phyloP scores from a whole-genome alignment of 73 alveolate species.

The Paraurostyla sp. region DNA sequence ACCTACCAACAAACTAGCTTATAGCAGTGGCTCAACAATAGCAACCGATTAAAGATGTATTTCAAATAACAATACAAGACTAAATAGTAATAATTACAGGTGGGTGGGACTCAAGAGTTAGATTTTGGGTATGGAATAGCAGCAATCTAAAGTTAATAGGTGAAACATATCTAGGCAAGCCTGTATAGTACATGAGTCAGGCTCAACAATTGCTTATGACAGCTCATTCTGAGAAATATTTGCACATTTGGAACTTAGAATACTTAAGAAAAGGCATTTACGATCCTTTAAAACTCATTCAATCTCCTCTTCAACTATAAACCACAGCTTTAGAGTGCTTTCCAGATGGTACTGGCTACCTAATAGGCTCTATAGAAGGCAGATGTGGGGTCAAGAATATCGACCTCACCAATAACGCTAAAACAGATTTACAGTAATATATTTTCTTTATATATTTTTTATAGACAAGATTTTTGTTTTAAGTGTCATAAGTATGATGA shows the following conservation, averaged over 20 bases:
- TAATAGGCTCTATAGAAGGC: conserved; percentile 95
- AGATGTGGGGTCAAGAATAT: conserved; percentile 92
- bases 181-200: conserved; percentile 64
- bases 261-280: conserved; percentile 10
- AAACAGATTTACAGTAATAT: no score
- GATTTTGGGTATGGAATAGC: conserved; percentile 69
- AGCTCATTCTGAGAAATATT: conserved; percentile 56
- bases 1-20: conserved; percentile 42
- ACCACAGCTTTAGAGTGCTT: conserved; percentile 86
- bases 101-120: conserved; percentile 85
- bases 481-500: conserved; percentile 91
- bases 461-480: conserved; percentile 89
- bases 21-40: conserved; percentile 50
- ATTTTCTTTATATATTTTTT: no score
- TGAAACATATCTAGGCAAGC: conserved; percentile 47
- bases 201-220: conserved; percentile 29
- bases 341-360: conserved; percentile 94
- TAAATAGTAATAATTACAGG: conserved; percentile 67
- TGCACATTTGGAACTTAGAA: conserved; percentile 35
- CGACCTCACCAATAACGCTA: conserved; percentile 79
- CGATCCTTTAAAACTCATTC: conserved; percentile 63
- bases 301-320: conserved; percentile 85
- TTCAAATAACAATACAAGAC: neutral
- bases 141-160: conserved; percentile 45
- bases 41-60: conserved; percentile 62